Base-by-base conservation (phyloP, 768 basidiomycete species). In the Naganishia randhawae region DNA sequence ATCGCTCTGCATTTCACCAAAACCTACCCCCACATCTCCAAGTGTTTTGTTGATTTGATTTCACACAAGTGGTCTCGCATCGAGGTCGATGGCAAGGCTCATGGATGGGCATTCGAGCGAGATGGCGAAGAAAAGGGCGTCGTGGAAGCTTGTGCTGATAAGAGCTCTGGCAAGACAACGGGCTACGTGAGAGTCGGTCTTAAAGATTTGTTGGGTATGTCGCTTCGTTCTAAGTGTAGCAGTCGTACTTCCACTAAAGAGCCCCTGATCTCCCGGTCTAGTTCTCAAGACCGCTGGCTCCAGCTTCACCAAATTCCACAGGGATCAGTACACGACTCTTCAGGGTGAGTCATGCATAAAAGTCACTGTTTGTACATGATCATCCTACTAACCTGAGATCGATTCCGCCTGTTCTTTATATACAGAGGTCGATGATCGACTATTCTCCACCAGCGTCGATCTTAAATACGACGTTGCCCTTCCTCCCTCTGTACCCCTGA, bases 221-320 rank as follows among this genome's bases (percentile, higher is more conserved):
- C 16, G 22, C 17, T 17, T 41, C 14, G 3, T 32, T 11, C 3
- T 10, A 3, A 14, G 50, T 22, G 32, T 32, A 17, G 8, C 31
- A 9, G 32, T 22, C 37, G 10, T 3, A 27, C 3, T 52, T 53
- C 5, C 17, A 4, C 31, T 53, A 5, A 61, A 29, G 13, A 17
- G 50, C 41, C 19, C 25, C 13, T 25, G 1, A 10, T 16, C 33
- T 11, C 35, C 62, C 74, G 19, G 71, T 73, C 10, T 48, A 76
- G 93, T 96, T 16, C 85, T 97, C 74, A 98, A 98, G 81, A 86
- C 89, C 37, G 87, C 89, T 4, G 94, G 91, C 14, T 92, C 91
- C 0, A 85, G 88, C 0, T 97, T 98, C 77, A 84, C 87, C 65
- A 83, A 85, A 31, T 97, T 93, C 80, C 77, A 89, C 55, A 84